phyloP scores from a whole-genome alignment of 2,329 filamentous ascomycete genomes.

The Ophiocordyceps australis region DNA sequence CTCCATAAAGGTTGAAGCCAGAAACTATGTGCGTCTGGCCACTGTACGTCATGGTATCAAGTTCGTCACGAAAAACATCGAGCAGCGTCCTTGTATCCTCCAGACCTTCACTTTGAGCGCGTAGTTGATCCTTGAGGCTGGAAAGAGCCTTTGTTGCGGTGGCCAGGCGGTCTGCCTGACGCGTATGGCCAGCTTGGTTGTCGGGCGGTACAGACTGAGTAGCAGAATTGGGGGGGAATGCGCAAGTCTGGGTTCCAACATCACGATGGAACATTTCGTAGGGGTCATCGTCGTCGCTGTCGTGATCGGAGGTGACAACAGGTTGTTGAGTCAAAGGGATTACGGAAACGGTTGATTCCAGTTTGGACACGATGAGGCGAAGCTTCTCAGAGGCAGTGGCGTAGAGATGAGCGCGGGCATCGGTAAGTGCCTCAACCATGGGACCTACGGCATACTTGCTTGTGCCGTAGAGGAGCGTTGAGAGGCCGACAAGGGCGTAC shows the following conservation, averaged over 20 bases:
- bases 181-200: too few species aligned
- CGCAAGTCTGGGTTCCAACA: constrained; percentile 58
- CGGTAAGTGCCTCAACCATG: constrained; percentile 33
- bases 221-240: too few species aligned
- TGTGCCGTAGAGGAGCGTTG: constrained; percentile 50
- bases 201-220: too few species aligned
- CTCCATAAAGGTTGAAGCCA: constrained; percentile 22
- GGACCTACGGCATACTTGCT: constrained; percentile 51
- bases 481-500: constrained; percentile 36
- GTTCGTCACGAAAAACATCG: constrained; percentile 43
- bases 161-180: constrained; percentile 22
- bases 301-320: constrained; percentile 10
- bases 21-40: constrained; percentile 16
- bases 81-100: constrained; percentile 32
- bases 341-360: constrained; percentile 40
- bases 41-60: constrained; percentile 40
- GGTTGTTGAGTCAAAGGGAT: constrained; percentile 23
- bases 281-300: constrained; percentile 40
- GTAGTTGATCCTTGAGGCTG: constrained; percentile 22
- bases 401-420: constrained; percentile 34
- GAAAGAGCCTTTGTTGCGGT: constrained; percentile 22
- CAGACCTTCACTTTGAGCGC: constrained; percentile 25
- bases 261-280: constrained; percentile 70
- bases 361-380: constrained; percentile 24
- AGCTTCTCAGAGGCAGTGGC: constrained; percentile 26